phyloP scores from a whole-genome alignment of 148 eudicot genomes.

The Agrostemma githago region DNA sequence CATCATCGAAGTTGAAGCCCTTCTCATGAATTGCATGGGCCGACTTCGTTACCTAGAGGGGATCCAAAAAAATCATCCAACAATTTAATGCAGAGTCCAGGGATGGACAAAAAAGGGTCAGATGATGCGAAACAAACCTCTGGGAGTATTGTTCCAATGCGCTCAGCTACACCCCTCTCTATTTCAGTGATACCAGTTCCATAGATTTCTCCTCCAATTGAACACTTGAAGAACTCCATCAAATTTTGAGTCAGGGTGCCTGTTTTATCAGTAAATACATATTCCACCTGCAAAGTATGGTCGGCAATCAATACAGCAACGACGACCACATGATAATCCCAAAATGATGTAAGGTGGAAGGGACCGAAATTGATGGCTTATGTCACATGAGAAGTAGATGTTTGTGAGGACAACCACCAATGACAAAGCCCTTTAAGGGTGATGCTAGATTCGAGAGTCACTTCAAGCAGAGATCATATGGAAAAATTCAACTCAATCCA shows the following conservation, averaged over 20 bases:
- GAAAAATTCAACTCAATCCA: neutral
- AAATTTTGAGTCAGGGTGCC: slow-evolving; percentile 91
- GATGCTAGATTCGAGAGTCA: neutral
- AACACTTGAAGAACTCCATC: slow-evolving; percentile 99
- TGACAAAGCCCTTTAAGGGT: neutral
- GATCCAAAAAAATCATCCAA: slow-evolving; percentile 13
- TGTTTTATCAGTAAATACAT: slow-evolving; percentile 92
- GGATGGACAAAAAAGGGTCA: neutral
- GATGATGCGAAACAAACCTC: slow-evolving; percentile 36
- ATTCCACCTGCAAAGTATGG: slow-evolving; percentile 68
- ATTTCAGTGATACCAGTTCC: slow-evolving; percentile 94
- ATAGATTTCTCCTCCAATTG: slow-evolving; percentile 89
- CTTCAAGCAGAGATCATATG: neutral
- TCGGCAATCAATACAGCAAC: neutral
- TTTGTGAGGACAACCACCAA: neutral
- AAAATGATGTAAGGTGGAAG: neutral
- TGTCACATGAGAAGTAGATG: neutral
- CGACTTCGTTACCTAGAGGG: slow-evolving; percentile 41
- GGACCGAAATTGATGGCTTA: neutral
- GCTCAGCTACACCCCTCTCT: slow-evolving; percentile 80
- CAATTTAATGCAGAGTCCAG: neutral
- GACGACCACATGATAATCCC: neutral
- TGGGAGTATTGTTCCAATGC: slow-evolving; percentile 51
- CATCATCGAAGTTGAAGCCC: slow-evolving; percentile 95
- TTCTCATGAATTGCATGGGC: slow-evolving; percentile 61